Base-by-base conservation (phyloP, 768 basidiomycete genomes). In the Boletus rubescentipes region DNA sequence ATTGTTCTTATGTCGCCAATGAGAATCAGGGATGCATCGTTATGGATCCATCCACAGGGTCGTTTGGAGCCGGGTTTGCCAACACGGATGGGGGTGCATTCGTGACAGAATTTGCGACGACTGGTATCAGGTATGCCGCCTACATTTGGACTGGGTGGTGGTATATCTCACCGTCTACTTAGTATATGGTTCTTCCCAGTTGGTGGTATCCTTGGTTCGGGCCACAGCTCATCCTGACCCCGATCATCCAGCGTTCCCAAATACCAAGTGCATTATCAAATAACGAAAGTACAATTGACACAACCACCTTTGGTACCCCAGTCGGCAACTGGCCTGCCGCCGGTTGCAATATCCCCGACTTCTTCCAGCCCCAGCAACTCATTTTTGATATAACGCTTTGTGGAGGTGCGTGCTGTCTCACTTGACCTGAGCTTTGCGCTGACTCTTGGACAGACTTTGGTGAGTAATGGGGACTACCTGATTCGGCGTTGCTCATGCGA, bases 301-400 rank as follows among this genome's bases (percentile, higher is more conserved):
- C 81, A 3, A 67, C 78, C 9, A 74, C 75, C 6, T 73, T 89
- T 3, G 89, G 90, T 12, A 76, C 72, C n/a, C 89, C 90, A 0
- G 77, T 82, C 3, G 87, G 80, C 1, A 86, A 87, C 61, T 91
- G 84, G 80, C 80, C 84, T 5, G 69, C 79, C 2, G 73, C 75
- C 15, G 75, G 75, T 21, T 91, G 90, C 68, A 65, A 72, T 34
- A 73, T 83, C 31, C 70, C 73, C 46, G 60, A 71, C 18, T 86
- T 76, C 69, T 87, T 88, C 66, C 71, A 77, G 47, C 74, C 83
- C 0, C 87, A 90, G 62, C 75, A 81, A 53, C 75, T 91, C 39
- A 83, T 89, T 16, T 81, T 91, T 51, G 84, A 87, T 63, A 90
- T 90, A 53, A 87, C 88, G 1, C 77, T 87, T 7, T 87, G 86